Percentiles rank a stretch among this genome's conserved stretches.
phyloP scores from a whole-genome alignment of 2,329 filamentous ascomycete species.

The Arthrobotrys musiformis region DNA sequence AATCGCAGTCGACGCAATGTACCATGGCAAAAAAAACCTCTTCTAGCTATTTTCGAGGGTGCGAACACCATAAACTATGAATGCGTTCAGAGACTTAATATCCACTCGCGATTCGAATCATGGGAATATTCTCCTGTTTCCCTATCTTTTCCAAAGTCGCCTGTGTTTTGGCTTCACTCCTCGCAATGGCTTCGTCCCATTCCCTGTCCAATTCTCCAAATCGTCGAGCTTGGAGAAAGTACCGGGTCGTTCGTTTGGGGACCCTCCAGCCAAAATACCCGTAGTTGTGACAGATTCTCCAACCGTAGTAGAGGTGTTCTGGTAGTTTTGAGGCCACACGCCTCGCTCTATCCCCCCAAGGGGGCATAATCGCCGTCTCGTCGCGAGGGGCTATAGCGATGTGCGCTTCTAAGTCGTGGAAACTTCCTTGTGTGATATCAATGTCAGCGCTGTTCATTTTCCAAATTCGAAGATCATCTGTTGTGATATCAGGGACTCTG shows the following conservation, averaged over 20 bases:
- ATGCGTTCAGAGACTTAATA: no score
- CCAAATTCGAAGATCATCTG: constrained; percentile 32
- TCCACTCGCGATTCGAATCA: constrained; percentile 35
- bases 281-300: constrained; percentile 52
- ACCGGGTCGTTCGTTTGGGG: constrained; percentile 13
- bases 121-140: constrained; percentile 30
- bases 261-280: constrained; percentile 51
- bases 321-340: constrained; percentile 15
- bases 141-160: constrained; percentile 27
- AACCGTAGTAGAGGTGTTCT: constrained; percentile 49
- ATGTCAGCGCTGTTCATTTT: constrained; percentile 47
- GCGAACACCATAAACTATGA: no score
- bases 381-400: not conserved
- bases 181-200: constrained; percentile 49
- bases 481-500: constrained; percentile 15
- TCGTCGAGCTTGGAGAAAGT: constrained; percentile 25
- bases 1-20: no score
- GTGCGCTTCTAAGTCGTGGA: not conserved
- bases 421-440: constrained; percentile 9
- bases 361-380: constrained; percentile 10
- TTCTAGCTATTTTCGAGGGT: no score
- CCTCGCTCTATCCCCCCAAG: constrained; percentile 27
- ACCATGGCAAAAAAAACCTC: no score
- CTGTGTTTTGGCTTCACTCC: constrained; percentile 31
- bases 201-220: constrained; percentile 44